phyloP scores from a whole-genome alignment of 805 yeast species.

The Phaffomyces opuntiae region DNA sequence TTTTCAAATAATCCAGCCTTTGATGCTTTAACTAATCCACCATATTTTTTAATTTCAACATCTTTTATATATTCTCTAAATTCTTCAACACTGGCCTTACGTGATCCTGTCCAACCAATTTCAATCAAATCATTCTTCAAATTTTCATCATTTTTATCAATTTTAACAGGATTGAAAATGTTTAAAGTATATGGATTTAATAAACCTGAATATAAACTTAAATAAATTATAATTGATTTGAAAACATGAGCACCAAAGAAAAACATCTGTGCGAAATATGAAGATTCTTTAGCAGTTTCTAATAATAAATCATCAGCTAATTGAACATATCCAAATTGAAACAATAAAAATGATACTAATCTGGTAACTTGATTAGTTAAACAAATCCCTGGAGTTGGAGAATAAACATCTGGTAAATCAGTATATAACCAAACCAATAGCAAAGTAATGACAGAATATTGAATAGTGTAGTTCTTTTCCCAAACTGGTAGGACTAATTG shows the following conservation, averaged over 20 bases:
- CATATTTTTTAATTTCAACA: slow-evolving; percentile 53
- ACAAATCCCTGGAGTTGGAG: slow-evolving; percentile 91
- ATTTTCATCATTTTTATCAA: slow-evolving; percentile 27
- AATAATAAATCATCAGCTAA: slow-evolving; percentile 41
- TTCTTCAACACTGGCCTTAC: slow-evolving; percentile 60
- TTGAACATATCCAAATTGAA: slow-evolving; percentile 31
- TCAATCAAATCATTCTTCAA: slow-evolving; percentile 39
- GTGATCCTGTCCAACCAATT: slow-evolving; percentile 95
- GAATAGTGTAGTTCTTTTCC: slow-evolving; percentile 40
- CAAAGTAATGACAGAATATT: slow-evolving; percentile 28
- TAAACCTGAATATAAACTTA: slow-evolving; percentile 59
- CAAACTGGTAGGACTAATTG: slow-evolving; percentile 78
- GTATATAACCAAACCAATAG: slow-evolving; percentile 78
- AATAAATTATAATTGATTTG: slow-evolving; percentile 50
- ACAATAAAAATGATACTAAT: slow-evolving; percentile 22
- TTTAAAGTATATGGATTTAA: slow-evolving; percentile 66
- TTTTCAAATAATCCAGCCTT: slow-evolving; percentile 60
- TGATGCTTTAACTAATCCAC: slow-evolving; percentile 73
- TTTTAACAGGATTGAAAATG: slow-evolving; percentile 26
- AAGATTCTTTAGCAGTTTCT: slow-evolving; percentile 39
- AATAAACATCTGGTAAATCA: slow-evolving; percentile 81
- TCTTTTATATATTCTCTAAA: slow-evolving; percentile 67
- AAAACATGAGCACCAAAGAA: slow-evolving; percentile 69
- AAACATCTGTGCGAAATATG: slow-evolving; percentile 46
- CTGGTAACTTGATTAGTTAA: slow-evolving; percentile 54